Evolutionary conservation across 768 basidiomycete species (phyloP).

Genomic region (Neoboletus magnificus): DNA sequence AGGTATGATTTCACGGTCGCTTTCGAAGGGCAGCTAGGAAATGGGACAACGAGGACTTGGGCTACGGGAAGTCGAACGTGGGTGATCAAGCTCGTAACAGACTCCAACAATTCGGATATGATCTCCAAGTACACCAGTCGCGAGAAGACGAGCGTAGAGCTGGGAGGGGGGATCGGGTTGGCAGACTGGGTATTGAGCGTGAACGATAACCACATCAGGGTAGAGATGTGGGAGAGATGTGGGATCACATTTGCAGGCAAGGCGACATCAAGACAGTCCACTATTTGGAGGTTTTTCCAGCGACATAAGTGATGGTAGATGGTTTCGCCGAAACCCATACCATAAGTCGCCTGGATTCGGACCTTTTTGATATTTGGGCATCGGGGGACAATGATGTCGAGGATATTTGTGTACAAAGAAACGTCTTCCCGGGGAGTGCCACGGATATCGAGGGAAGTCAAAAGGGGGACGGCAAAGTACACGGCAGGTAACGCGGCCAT

Average conservation of each 20-base stretch:
- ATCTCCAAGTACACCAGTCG: slow-evolving; percentile 2
- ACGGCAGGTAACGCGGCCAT: neutral
- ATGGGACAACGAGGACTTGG: neutral
- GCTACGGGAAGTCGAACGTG: neutral
- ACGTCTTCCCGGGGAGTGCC: neutral
- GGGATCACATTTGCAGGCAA: neutral
- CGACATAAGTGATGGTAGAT: neutral
- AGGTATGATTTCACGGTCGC: neutral
- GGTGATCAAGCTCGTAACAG: neutral
- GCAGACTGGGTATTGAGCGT: neutral
- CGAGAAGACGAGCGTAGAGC: neutral
- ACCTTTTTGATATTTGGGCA: slow-evolving; percentile 6
- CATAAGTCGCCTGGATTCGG: neutral
- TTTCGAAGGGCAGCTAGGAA: neutral
- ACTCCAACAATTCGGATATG: neutral
- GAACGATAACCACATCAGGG: neutral
- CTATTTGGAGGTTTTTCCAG: neutral
- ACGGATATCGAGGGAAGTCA: neutral
- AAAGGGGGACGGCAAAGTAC: neutral
- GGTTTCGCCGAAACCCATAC: neutral
- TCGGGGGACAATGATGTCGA: neutral
- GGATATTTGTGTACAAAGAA: neutral
- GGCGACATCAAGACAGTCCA: neutral
- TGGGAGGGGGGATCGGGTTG: neutral
- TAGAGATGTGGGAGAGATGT: neutral